A percentile compares a stretch with the other conserved stretches of the same genome.
Evolutionary conservation across 2,329 filamentous ascomycete species (phyloP).

Genomic region (Xylariaceae sp.): DNA sequence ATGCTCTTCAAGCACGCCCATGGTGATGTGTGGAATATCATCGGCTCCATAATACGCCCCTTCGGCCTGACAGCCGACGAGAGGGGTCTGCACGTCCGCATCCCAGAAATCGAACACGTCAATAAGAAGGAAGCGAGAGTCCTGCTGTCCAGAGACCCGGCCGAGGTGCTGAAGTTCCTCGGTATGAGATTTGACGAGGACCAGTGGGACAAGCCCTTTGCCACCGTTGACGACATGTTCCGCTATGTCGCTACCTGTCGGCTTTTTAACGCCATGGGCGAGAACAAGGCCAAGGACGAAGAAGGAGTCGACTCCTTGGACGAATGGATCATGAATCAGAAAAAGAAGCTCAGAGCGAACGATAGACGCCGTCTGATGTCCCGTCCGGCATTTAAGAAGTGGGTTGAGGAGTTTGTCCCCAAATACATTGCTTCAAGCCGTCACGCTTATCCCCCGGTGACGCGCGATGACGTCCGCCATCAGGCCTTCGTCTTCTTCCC

Average conservation of each 20-base stretch:
- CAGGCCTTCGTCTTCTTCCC: slow-evolving; percentile 50
- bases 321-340: no score
- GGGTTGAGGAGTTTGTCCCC: slow-evolving; percentile 60
- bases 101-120: slow-evolving; percentile 59
- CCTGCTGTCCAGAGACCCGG: slow-evolving; percentile 53
- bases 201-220: slow-evolving; percentile 53
- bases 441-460: slow-evolving; percentile 31
- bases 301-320: no score
- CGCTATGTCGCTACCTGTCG: slow-evolving; percentile 53
- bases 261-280: slow-evolving; percentile 47
- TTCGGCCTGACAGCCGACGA: slow-evolving; percentile 64
- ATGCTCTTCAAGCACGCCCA: slow-evolving; percentile 63
- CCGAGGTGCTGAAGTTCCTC: slow-evolving; percentile 55
- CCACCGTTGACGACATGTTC: slow-evolving; percentile 50
- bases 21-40: slow-evolving; percentile 62
- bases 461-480: slow-evolving; percentile 46
- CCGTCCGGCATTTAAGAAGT: slow-evolving; percentile 53
- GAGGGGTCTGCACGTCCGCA: slow-evolving; percentile 56
- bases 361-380: slow-evolving; percentile 52
- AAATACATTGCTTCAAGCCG: slow-evolving; percentile 37
- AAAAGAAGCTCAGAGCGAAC: slow-evolving; percentile 38
- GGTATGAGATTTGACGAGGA: slow-evolving; percentile 44
- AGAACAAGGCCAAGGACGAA: slow-evolving; percentile 6
- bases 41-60: slow-evolving; percentile 58
- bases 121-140: slow-evolving; percentile 54